These are phyloP conservation scores for Xylaria polymorpha DNA, from an alignment of 2,329 filamentous ascomycete species.

Conservation along the genomic window DNA sequence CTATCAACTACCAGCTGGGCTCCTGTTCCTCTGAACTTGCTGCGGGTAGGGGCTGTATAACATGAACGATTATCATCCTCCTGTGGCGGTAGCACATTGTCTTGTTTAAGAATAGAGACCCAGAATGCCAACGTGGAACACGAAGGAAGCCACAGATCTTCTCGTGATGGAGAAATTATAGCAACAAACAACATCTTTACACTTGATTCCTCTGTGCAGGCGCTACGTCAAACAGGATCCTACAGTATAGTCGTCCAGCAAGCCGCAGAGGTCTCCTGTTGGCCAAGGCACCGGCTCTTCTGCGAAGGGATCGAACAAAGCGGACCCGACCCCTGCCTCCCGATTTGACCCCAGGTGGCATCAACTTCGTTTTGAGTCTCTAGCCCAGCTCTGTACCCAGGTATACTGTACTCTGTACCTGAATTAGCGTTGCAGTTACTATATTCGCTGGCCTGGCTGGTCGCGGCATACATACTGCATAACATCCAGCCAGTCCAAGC, in stretches of 20 bases:
- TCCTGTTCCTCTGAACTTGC: constrained; percentile 26
- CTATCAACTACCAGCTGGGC: constrained; percentile 16
- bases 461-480: constrained; percentile 44
- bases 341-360: constrained; percentile 43
- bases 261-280: constrained; percentile 13
- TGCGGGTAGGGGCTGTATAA: constrained; percentile 30
- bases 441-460: constrained; percentile 32
- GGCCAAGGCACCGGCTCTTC: constrained; percentile 14
- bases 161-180: constrained; percentile 4
- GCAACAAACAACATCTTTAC: constrained; percentile 6
- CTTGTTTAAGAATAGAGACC: constrained; percentile 31
- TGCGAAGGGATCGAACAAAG: constrained; percentile 30
- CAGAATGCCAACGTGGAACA: constrained; percentile 28
- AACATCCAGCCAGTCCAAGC: constrained; percentile 45
- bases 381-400: constrained; percentile 30
- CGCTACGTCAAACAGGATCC: constrained; percentile 8
- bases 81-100: constrained; percentile 34
- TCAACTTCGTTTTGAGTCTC: constrained; percentile 47
- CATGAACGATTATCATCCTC: constrained; percentile 28
- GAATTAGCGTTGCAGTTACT: constrained; percentile 40
- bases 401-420: constrained; percentile 44
- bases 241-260: not conserved
- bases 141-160: constrained; percentile 28
- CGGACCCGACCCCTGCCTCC: constrained; percentile 43
- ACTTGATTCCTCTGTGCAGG: not conserved